Percentiles rank a stretch among this genome's conserved stretches.
phyloP scores from a whole-genome alignment of 2,329 filamentous ascomycete genomes.

The Fusarium equiseti region DNA sequence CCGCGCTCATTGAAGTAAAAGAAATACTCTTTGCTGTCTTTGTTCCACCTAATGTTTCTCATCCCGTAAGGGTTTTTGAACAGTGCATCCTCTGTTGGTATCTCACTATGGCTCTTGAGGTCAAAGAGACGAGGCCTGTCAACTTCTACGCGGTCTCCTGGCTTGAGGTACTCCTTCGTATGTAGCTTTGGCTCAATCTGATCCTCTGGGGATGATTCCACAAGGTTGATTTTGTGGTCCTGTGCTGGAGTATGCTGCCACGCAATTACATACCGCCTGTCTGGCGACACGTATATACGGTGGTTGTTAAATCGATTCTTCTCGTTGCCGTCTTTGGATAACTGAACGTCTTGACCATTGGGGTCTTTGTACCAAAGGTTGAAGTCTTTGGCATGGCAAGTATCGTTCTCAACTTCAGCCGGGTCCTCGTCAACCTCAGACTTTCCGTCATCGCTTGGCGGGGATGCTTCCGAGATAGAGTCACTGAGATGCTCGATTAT shows the following conservation, averaged over 20 bases:
- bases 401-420: background rate
- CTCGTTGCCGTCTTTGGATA: constrained; percentile 35
- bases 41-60: constrained; percentile 43
- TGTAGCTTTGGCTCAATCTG: constrained; percentile 47
- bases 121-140: constrained; percentile 47
- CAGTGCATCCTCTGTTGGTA: constrained; percentile 37
- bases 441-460: background rate
- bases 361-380: constrained; percentile 26
- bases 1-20: constrained; percentile 49
- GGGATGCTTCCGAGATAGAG: background rate
- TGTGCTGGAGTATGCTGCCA: constrained; percentile 44
- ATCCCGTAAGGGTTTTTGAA: constrained; percentile 45
- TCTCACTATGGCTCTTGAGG: constrained; percentile 31
- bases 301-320: constrained; percentile 38
- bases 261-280: constrained; percentile 27
- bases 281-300: constrained; percentile 33
- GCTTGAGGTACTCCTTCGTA: constrained; percentile 42
- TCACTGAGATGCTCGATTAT: constrained; percentile 28
- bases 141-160: constrained; percentile 43
- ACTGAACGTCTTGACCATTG: constrained; percentile 16
- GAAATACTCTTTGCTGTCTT: constrained; percentile 41
- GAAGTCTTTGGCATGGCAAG: constrained; percentile 11
- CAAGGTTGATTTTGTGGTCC: constrained; percentile 30
- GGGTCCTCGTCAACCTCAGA: background rate
- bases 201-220: constrained; percentile 47